Percentiles rank a stretch among this genome's conserved stretches.
Conservation (phyloP, 2,329 filamentous ascomycete genomes). For the Gnomoniopsis sp. region DNA sequence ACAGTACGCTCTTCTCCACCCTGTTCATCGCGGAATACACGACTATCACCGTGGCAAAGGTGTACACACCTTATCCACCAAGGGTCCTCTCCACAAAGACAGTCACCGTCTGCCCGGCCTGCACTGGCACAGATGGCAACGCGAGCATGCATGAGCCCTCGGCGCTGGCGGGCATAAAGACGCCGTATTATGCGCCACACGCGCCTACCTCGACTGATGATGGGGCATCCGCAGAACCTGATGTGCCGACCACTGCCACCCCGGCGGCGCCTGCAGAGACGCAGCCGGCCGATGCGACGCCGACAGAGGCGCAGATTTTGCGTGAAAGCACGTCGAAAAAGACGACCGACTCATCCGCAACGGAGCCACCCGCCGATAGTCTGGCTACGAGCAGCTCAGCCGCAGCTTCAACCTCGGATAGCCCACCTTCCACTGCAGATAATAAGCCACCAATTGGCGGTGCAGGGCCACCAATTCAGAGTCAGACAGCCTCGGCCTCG, state of each 20-base stretch:
- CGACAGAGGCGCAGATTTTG: neutral
- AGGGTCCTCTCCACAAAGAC: neutral
- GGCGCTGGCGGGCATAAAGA: neutral
- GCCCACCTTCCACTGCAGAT: neutral
- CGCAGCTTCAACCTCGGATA: neutral
- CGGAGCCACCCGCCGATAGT: neutral
- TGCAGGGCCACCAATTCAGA: neutral
- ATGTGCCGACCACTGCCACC: neutral
- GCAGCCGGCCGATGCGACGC: neutral
- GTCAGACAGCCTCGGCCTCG: neutral
- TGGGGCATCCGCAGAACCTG: neutral
- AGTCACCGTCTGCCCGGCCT: neutral
- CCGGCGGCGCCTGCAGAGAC: neutral
- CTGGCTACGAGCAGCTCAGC: neutral
- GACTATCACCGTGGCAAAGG: neutral
- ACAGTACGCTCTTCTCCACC: neutral
- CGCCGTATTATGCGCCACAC: neutral
- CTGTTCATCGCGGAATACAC: neutral
- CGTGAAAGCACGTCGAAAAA: neutral
- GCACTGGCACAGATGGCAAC: neutral
- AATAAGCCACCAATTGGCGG: neutral
- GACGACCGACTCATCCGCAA: neutral
- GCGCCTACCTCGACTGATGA: neutral
- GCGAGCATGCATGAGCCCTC: neutral
- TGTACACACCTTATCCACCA: neutral